Evolutionary conservation across 495 filamentous ascomycete species (phyloP).

Genomic region (Evernia prunastri): DNA sequence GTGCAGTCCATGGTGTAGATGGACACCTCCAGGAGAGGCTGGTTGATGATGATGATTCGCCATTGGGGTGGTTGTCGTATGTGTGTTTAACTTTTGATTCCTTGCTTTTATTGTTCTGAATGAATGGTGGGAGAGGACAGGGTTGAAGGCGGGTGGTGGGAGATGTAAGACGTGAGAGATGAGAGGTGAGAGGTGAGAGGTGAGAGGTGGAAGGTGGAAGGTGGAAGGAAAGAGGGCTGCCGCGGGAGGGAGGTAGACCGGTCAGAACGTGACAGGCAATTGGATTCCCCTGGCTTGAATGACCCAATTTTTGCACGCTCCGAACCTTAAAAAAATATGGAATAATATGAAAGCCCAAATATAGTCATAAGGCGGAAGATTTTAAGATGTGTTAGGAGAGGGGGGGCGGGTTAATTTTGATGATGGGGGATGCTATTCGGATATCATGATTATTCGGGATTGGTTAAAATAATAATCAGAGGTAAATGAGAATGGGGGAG

Average conservation of each 20-base stretch:
- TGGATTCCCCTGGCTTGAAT: not conserved
- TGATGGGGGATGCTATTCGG: too few relatives aligned
- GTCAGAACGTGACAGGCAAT: not conserved
- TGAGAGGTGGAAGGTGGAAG: not conserved
- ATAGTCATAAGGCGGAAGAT: too few relatives aligned
- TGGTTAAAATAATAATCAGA: too few relatives aligned
- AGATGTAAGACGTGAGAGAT: not conserved
- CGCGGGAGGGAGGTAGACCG: too few relatives aligned
- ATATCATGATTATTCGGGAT: too few relatives aligned
- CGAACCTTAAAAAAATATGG: not conserved
- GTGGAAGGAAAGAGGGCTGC: too few relatives aligned
- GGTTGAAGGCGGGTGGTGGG: too few relatives aligned
- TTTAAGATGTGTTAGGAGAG: too few relatives aligned
- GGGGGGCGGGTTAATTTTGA: too few relatives aligned
- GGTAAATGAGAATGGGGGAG: too few relatives aligned
- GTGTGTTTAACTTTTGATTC: not conserved
- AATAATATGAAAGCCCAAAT: not conserved
- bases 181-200: not conserved
- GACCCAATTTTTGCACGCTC: too few relatives aligned
- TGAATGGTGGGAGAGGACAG: too few relatives aligned
- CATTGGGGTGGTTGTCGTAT: not conserved
- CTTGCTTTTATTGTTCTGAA: not conserved
- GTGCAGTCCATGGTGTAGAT: conserved; percentile 44
- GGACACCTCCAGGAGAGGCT: conserved; percentile 45
- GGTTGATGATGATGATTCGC: conserved; percentile 43